Conservation (phyloP, 177 flowering plant genomes). For the Vitis hybrid region DNA sequence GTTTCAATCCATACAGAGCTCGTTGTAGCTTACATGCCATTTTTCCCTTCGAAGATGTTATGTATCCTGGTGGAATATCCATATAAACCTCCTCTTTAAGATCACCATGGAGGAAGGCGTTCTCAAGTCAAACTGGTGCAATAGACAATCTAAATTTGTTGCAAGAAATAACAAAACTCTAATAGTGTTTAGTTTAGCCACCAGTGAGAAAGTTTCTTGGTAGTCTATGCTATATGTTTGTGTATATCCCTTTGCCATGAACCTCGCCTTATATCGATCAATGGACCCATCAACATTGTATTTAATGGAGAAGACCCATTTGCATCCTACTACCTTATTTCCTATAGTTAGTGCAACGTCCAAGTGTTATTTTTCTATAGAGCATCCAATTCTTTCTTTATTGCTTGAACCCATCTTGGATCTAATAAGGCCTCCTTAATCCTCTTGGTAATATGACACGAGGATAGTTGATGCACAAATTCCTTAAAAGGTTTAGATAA, state of each 20-base stretch:
- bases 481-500: background rate
- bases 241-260: background rate
- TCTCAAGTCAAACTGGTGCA: too few relatives aligned
- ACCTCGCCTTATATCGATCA: too few relatives aligned
- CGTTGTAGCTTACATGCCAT: too few relatives aligned
- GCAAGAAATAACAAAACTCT: constrained; percentile 5
- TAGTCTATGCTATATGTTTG: constrained; percentile 7
- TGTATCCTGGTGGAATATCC: too few relatives aligned
- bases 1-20: too few relatives aligned
- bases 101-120: too few relatives aligned
- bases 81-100: too few relatives aligned
- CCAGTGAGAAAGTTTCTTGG: constrained; percentile 1
- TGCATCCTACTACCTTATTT: too few relatives aligned
- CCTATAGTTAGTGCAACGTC: background rate
- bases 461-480: background rate
- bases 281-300: too few relatives aligned
- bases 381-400: background rate
- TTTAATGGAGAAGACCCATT: too few relatives aligned
- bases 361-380: background rate
- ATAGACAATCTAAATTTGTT: constrained; percentile 2
- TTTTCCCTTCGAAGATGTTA: too few relatives aligned
- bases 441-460: background rate
- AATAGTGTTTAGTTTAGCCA: constrained; percentile 7
- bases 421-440: background rate
- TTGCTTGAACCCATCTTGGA: background rate